Percentiles rank a stretch among this genome's conserved stretches.
Evolutionary conservation across 805 yeast species (phyloP).

Genomic region (Candida dajiaensis): DNA sequence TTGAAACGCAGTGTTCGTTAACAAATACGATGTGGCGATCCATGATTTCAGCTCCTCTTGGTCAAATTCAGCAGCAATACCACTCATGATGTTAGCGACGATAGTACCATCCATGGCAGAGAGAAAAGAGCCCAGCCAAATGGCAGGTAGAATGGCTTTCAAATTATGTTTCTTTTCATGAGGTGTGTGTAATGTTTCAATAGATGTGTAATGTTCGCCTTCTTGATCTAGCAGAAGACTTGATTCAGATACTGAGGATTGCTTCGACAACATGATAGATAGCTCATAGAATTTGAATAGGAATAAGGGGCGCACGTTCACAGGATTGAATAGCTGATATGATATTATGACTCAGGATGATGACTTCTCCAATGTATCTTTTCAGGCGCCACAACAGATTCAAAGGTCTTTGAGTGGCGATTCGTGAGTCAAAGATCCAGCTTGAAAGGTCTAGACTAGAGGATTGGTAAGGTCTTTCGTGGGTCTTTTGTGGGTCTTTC

Average conservation of each 20-base stretch:
- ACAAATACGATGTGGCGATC: slow-evolving; percentile 64
- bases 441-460: too few relatives aligned
- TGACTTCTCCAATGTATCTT: neutral
- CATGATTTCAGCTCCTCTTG: slow-evolving; percentile 46
- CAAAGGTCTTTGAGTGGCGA: neutral
- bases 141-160: slow-evolving; percentile 1
- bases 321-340: neutral
- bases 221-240: neutral
- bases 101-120: slow-evolving; percentile 56
- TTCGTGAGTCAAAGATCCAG: too few relatives aligned
- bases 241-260: neutral
- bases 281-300: neutral
- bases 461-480: too few relatives aligned
- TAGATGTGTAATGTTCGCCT: neutral
- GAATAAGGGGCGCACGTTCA: neutral
- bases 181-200: neutral
- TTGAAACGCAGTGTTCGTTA: slow-evolving; percentile 66
- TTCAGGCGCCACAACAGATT: neutral
- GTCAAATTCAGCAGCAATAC: slow-evolving; percentile 50
- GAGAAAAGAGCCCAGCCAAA: slow-evolving; percentile 40
- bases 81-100: slow-evolving; percentile 47
- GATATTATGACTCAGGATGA: neutral
- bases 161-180: neutral
- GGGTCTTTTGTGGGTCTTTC: too few relatives aligned
- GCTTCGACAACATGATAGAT: neutral